These are phyloP conservation scores for Cyclotella baltica DNA, from an alignment of 108 stramenopile genomes.

Conservation along the genomic window DNA sequence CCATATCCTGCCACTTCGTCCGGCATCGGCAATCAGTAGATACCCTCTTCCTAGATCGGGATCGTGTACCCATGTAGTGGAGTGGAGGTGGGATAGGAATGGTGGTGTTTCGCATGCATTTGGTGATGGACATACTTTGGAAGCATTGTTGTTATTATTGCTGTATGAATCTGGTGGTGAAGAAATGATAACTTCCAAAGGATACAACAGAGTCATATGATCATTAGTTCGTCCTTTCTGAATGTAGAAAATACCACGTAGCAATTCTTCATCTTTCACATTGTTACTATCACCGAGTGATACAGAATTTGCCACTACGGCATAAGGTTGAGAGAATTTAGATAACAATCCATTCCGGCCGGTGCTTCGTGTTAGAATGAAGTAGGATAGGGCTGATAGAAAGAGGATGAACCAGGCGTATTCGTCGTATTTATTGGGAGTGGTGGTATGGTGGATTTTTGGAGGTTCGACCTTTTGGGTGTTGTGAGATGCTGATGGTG, in stretches of 20 bases:
- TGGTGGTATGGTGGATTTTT: background rate
- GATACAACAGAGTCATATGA: background rate
- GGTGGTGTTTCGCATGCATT: slow-evolving; percentile 1
- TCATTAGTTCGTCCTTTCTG: slow-evolving; percentile 1
- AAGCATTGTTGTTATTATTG: background rate
- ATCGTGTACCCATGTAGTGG: slow-evolving; percentile 75
- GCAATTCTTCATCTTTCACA: slow-evolving; percentile 6
- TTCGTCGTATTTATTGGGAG: slow-evolving; percentile 28
- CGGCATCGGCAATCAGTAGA: slow-evolving; percentile 58
- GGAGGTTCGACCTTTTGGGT: background rate
- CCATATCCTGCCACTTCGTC: slow-evolving; percentile 68
- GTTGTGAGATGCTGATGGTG: background rate
- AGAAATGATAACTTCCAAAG: slow-evolving; percentile 42
- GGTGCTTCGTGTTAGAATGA: slow-evolving; percentile 31
- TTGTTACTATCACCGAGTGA: background rate
- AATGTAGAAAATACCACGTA: slow-evolving; percentile 43
- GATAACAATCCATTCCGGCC: slow-evolving; percentile 38
- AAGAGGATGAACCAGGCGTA: slow-evolving; percentile 51
- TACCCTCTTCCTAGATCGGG: slow-evolving; percentile 75
- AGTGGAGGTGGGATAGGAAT: slow-evolving; percentile 38
- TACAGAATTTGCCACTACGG: slow-evolving; percentile 28
- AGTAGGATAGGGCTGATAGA: slow-evolving; percentile 35
- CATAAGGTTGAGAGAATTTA: slow-evolving; percentile 40
- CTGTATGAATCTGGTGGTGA: slow-evolving; percentile 34
- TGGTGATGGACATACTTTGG: background rate